Evolutionary conservation across 495 filamentous ascomycete species (phyloP).

Genomic region (Penicillium subrubescens): DNA sequence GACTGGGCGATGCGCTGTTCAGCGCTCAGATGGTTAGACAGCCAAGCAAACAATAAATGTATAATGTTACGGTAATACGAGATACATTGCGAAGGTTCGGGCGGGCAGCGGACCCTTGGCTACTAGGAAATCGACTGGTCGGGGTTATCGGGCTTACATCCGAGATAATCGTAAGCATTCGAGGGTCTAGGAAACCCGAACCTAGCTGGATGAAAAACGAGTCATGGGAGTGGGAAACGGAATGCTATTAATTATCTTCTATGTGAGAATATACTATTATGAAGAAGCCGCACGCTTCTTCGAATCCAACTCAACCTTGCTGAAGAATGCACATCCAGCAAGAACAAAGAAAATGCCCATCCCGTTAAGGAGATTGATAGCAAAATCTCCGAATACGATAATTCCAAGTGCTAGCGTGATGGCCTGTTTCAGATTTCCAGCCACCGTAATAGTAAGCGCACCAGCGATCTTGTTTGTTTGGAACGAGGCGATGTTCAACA

Average conservation of each 20-base stretch:
- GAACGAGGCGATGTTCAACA: slow-evolving; percentile 21
- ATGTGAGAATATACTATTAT: not conserved
- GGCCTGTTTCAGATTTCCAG: slow-evolving; percentile 23
- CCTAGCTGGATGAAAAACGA: not conserved
- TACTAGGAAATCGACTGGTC: not conserved
- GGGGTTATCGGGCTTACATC: not conserved
- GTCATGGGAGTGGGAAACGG: not conserved
- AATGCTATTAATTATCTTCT: not conserved
- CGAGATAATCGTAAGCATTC: not conserved
- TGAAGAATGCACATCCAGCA: slow-evolving; percentile 21
- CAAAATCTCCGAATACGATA: slow-evolving; percentile 18
- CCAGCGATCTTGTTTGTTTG: slow-evolving; percentile 23
- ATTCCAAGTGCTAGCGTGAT: slow-evolving; percentile 19
- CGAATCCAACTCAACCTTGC: slow-evolving; percentile 21
- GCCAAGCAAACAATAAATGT: not conserved
- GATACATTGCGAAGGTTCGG: not conserved
- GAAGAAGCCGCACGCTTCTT: slow-evolving; percentile 11
- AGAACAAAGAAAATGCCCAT: slow-evolving; percentile 19
- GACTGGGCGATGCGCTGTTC: not conserved
- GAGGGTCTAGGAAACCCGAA: not conserved
- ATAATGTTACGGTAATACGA: not conserved
- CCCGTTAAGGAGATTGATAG: slow-evolving; percentile 18
- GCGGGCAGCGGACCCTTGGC: not conserved
- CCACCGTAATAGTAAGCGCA: slow-evolving; percentile 21
- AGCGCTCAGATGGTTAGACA: not conserved